Conservation (phyloP, 768 basidiomycete genomes). For the Clathrus columnatus region DNA sequence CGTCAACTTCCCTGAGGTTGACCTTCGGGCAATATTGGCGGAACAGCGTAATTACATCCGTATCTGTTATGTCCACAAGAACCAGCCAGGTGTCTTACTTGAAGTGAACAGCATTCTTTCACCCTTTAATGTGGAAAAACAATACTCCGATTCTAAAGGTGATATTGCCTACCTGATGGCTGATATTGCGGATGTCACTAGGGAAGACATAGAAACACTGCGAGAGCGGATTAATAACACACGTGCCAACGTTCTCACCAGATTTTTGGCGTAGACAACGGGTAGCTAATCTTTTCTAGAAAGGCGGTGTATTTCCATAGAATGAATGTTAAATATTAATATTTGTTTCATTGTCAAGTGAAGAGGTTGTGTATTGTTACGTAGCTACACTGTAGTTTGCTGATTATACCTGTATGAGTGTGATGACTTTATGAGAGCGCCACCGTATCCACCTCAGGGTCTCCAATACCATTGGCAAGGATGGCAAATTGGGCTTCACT, state of each 20-base stretch:
- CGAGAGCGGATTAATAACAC: constrained; percentile 72
- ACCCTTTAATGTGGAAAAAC: constrained; percentile 97
- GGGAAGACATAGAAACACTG: constrained; percentile 66
- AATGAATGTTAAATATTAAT: too few species aligned
- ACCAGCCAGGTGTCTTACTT: constrained; percentile 90
- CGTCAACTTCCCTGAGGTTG: constrained; percentile 99
- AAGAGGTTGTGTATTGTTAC: too few species aligned
- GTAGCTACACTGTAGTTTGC: not conserved
- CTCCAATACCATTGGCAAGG: constrained; percentile 82
- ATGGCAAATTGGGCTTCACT: constrained; percentile 95
- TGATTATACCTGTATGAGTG: too few species aligned
- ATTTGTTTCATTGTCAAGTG: too few species aligned
- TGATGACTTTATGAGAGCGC: not conserved
- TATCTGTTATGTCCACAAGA: constrained; percentile 91
- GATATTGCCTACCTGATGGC: constrained; percentile 94
- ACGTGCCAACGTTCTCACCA: constrained; percentile 81
- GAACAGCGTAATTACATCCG: constrained; percentile 78
- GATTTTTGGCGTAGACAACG: constrained; percentile 73
- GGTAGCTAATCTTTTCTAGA: too few species aligned
- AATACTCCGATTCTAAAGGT: constrained; percentile 95
- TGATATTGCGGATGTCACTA: constrained; percentile 88
- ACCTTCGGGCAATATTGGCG: constrained; percentile 82
- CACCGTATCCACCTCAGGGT: constrained; percentile 75
- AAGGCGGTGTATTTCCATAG: too few species aligned
- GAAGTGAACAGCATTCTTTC: constrained; percentile 91